Conservation (phyloP, 345 rosid genomes). For the Geranium rotundifolium region DNA sequence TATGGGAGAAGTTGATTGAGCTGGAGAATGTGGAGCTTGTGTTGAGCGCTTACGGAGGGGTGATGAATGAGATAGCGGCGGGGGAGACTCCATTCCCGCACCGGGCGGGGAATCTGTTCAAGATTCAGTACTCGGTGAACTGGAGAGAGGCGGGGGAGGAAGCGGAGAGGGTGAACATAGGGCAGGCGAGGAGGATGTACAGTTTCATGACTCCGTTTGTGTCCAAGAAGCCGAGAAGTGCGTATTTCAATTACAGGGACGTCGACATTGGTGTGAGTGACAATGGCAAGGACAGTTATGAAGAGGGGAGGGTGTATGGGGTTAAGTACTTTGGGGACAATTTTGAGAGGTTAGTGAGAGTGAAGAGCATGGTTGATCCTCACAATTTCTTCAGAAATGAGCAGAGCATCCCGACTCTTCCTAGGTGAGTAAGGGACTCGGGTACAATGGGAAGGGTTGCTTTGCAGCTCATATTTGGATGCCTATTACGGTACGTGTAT, state of each 20-base stretch:
- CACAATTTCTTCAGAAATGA: constrained; percentile 17
- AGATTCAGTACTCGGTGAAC: constrained; percentile 17
- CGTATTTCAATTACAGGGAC: constrained; percentile 19
- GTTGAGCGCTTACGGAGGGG: constrained; percentile 45
- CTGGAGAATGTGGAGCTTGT: constrained; percentile 21
- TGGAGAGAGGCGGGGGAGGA: constrained; percentile 22
- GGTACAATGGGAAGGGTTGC: too few species aligned
- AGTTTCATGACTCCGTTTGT: constrained; percentile 24
- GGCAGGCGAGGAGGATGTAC: constrained; percentile 22
- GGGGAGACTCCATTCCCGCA: constrained; percentile 41
- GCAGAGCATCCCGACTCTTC: neutral
- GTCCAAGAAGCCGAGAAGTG: constrained; percentile 21
- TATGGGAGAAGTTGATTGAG: constrained; percentile 25
- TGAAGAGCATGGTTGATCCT: constrained; percentile 19
- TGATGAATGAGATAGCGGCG: constrained; percentile 26
- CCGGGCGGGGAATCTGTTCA: constrained; percentile 31
- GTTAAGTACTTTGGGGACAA: constrained; percentile 9
- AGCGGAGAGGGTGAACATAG: constrained; percentile 10
- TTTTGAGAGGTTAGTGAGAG: constrained; percentile 17
- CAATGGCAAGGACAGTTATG: neutral
- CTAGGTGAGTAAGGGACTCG: too few species aligned
- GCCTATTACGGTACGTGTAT: too few species aligned
- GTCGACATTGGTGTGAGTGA: constrained; percentile 12
- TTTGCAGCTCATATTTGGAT: too few species aligned
- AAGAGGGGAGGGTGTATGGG: constrained; percentile 14